Conservation (phyloP, 441 rosid species). For the Pelargonium australe region DNA sequence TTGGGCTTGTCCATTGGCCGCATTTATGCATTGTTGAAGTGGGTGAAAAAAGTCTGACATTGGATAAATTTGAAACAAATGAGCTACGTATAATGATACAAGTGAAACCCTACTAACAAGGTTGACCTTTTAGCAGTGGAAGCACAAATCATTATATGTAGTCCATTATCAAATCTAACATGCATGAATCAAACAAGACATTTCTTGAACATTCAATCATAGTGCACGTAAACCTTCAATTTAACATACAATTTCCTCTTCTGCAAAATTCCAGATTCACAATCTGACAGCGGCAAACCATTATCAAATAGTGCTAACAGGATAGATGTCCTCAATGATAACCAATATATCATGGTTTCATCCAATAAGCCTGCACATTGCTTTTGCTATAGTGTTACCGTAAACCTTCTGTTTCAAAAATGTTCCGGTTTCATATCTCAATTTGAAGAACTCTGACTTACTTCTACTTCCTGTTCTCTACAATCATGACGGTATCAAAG, state of each 20-base stretch:
- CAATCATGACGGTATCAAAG: conserved; percentile 6
- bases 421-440: not conserved
- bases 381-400: not conserved
- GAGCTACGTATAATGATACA: too few relatives aligned
- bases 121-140: too few relatives aligned
- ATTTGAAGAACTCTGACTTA: conserved; percentile 8
- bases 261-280: not conserved
- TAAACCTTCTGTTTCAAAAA: not conserved
- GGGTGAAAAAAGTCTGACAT: too few relatives aligned
- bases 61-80: too few relatives aligned
- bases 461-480: not conserved
- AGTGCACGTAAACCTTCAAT: not conserved
- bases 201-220: not conserved
- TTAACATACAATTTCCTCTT: not conserved
- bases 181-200: not conserved
- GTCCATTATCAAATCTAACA: not conserved
- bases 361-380: not conserved
- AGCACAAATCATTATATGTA: too few relatives aligned
- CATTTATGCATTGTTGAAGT: not conserved
- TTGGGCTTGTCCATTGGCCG: not conserved
- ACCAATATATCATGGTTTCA: not conserved
- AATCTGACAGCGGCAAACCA: not conserved
- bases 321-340: not conserved
- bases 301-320: not conserved
- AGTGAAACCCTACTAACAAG: too few relatives aligned